A percentile compares a stretch with the other conserved stretches of the same genome.
Conservation (phyloP, 805 yeast genomes). For the Myxozyma vanderwaltii region DNA sequence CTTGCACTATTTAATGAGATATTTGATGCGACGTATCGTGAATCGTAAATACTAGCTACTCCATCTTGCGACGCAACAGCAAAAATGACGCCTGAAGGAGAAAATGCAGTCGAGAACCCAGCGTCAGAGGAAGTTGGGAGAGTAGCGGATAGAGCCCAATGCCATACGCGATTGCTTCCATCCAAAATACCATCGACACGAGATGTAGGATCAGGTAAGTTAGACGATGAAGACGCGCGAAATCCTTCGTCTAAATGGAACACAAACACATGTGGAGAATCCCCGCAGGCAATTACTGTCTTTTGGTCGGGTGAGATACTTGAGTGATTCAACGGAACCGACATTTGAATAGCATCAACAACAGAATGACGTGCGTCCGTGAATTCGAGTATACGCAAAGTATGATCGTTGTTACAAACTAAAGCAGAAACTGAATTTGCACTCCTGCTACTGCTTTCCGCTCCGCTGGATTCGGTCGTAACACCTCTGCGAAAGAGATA, state of each 20-base stretch:
- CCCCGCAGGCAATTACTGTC: slow-evolving; percentile 72
- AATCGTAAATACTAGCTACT: slow-evolving; percentile 70
- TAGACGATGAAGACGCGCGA: slow-evolving; percentile 4
- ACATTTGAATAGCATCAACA: slow-evolving; percentile 51
- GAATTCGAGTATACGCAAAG: slow-evolving; percentile 66
- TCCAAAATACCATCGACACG: neutral
- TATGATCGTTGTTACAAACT: slow-evolving; percentile 82
- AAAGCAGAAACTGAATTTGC: slow-evolving; percentile 52
- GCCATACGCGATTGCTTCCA: neutral
- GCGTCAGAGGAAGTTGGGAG: slow-evolving; percentile 66
- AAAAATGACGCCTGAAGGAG: slow-evolving; percentile 71
- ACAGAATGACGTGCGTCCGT: slow-evolving; percentile 51
- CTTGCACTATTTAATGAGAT: slow-evolving; percentile 48
- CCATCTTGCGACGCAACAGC: slow-evolving; percentile 89
- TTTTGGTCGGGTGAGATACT: slow-evolving; percentile 64
- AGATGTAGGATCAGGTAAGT: neutral
- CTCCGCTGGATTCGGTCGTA: neutral
- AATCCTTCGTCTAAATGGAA: slow-evolving; percentile 44
- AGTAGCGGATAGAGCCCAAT: slow-evolving; percentile 43
- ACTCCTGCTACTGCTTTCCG: neutral
- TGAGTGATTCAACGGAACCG: slow-evolving; percentile 75
- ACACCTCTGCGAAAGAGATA: slow-evolving; percentile 43
- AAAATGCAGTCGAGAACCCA: slow-evolving; percentile 81
- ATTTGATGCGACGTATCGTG: slow-evolving; percentile 61
- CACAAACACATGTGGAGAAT: slow-evolving; percentile 65